phyloP scores from a whole-genome alignment of 164 flowering plant genomes.

The Aristolochia contorta region DNA sequence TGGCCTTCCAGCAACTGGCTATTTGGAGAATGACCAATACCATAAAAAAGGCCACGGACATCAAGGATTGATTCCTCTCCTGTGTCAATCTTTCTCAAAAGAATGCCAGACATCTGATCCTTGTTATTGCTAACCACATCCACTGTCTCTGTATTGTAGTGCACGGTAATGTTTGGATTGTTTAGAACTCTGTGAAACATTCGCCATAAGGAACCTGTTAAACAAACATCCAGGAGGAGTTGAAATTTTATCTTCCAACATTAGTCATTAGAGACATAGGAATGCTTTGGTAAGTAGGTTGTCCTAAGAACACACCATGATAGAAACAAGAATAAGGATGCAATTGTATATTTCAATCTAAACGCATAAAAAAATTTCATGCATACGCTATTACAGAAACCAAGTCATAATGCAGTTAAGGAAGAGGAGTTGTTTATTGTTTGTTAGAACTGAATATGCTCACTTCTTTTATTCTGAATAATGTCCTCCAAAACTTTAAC shows the following conservation, averaged over 20 bases:
- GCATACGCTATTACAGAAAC: no score
- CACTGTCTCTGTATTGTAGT: constrained; percentile 87
- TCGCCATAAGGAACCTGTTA: constrained; percentile 99
- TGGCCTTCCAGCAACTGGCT: constrained; percentile 89
- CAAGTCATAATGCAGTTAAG: no score
- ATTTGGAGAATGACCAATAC: constrained; percentile 95
- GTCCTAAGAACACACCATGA: not conserved
- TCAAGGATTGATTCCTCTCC: constrained; percentile 79
- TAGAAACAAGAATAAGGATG: not conserved
- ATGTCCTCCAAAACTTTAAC: no score
- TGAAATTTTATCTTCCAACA: constrained; percentile 60
- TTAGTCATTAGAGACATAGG: constrained; percentile 5
- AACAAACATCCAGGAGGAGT: constrained; percentile 90
- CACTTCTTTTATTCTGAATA: no score
- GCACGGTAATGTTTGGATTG: constrained; percentile 95
- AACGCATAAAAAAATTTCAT: no score
- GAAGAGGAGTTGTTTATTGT: no score
- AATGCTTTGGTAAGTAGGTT: not conserved
- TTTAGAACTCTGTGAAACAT: constrained; percentile 97
- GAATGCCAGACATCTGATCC: constrained; percentile 94
- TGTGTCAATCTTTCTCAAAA: constrained; percentile 52
- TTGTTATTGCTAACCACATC: constrained; percentile 83
- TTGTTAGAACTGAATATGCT: no score
- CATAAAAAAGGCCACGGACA: constrained; percentile 87
- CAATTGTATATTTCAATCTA: not conserved